phyloP scores from a whole-genome alignment of 2,329 filamentous ascomycete genomes.

The Biscogniauxia mediterranea region DNA sequence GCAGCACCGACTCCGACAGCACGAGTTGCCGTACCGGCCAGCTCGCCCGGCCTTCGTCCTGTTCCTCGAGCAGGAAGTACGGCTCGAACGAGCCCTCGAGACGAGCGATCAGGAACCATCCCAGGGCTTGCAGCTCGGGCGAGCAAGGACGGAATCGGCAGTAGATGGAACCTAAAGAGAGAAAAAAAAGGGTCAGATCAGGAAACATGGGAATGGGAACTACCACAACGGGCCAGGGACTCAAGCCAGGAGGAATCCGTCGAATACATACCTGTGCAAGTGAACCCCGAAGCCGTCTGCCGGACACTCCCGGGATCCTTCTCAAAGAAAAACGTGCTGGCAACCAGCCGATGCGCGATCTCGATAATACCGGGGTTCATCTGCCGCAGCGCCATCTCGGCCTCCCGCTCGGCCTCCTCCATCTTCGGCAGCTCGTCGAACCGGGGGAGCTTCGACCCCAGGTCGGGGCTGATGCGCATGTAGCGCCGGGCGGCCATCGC shows the following conservation, averaged over 20 bases:
- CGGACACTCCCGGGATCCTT: slow-evolving; percentile 29
- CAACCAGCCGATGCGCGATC: slow-evolving; percentile 31
- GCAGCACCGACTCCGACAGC: slow-evolving; percentile 26
- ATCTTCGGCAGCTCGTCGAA: slow-evolving; percentile 31
- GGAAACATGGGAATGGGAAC: not conserved
- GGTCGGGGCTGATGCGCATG: slow-evolving; percentile 31
- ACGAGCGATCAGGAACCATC: slow-evolving; percentile 31
- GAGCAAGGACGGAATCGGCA: slow-evolving; percentile 30
- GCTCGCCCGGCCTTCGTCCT: slow-evolving; percentile 13
- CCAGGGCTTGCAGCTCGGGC: slow-evolving; percentile 29
- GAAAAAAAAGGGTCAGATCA: not conserved
- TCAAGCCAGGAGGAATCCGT: not conserved
- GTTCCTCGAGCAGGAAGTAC: slow-evolving; percentile 31
- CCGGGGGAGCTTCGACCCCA: slow-evolving; percentile 27
- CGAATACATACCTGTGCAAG: slow-evolving; percentile 28
- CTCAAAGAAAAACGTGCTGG: slow-evolving; percentile 35
- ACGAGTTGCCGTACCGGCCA: slow-evolving; percentile 25
- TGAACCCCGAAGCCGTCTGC: slow-evolving; percentile 27
- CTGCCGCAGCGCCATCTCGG: slow-evolving; percentile 24
- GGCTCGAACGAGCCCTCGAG: slow-evolving; percentile 34
- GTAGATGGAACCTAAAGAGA: slow-evolving; percentile 30
- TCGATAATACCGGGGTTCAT: slow-evolving; percentile 27
- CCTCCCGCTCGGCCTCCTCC: slow-evolving; percentile 27
- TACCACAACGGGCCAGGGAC: too few relatives aligned
- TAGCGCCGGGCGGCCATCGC: slow-evolving; percentile 22